phyloP scores from a whole-genome alignment of 805 yeast species.

The Kockiozyma suomiensis region DNA sequence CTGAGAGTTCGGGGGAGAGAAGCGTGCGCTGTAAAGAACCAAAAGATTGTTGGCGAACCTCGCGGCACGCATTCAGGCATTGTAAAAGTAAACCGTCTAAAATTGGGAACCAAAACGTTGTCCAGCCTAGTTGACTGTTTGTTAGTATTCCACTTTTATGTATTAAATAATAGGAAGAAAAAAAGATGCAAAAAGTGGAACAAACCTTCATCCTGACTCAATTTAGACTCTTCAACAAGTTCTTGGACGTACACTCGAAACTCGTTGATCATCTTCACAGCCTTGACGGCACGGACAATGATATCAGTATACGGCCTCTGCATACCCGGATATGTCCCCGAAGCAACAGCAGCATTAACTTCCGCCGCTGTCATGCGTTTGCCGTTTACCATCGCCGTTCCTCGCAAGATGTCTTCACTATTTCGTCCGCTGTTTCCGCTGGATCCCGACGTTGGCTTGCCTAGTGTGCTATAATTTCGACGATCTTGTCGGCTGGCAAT shows the following conservation, averaged over 20 bases:
- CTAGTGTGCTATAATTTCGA: slow-evolving; percentile 30
- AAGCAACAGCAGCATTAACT: slow-evolving; percentile 34
- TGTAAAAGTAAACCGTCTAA: slow-evolving; percentile 86
- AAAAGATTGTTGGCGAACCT: slow-evolving; percentile 68
- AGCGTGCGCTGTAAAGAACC: slow-evolving; percentile 58
- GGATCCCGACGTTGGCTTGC: background rate
- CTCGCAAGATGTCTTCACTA: slow-evolving; percentile 16
- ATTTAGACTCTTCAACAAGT: slow-evolving; percentile 28
- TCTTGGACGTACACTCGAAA: slow-evolving; percentile 45
- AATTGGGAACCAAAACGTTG: slow-evolving; percentile 55
- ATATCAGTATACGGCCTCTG: slow-evolving; percentile 49
- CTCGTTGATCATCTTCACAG: slow-evolving; percentile 38
- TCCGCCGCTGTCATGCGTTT: slow-evolving; percentile 33
- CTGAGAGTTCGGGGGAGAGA: slow-evolving; percentile 45
- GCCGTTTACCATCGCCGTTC: slow-evolving; percentile 14
- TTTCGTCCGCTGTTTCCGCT: too few species aligned
- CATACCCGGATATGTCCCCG: slow-evolving; percentile 32
- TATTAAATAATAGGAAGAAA: too few species aligned
- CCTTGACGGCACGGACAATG: slow-evolving; percentile 55
- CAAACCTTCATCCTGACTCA: slow-evolving; percentile 42
- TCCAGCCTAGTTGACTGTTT: too few species aligned
- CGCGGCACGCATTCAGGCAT: slow-evolving; percentile 84
- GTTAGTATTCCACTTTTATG: too few species aligned
- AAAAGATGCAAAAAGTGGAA: too few species aligned
- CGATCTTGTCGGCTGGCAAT: slow-evolving; percentile 14